These are phyloP conservation scores for Dictyostelium discoideum DNA, from an alignment of 78 protist species.

Conservation along the genomic window dicty_2.7 NC_007088.5:7957001-7957500, in stretches of 20 bases:
- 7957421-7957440: not conserved
- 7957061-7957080: not conserved
- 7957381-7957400: not conserved
- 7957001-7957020: not conserved
- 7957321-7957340: not conserved
- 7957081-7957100: not conserved
- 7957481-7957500: not conserved
- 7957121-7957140: not conserved
- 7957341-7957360: not conserved
- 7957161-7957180: not conserved
- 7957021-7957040: not conserved
- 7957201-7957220: not conserved
- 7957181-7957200: not conserved
- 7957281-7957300: not conserved
- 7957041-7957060: not conserved
- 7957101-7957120: not conserved
- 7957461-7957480: not conserved
- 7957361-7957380: not conserved
- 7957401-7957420: not conserved
- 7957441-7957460: not conserved
- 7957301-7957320: not conserved
- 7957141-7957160: not conserved
- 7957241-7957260: not conserved
- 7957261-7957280: not conserved
- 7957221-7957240: not conserved